These are phyloP conservation scores for Coelastrella sp. DNA, from an alignment of 139 green algal genomes.

Conservation along the genomic window DNA sequence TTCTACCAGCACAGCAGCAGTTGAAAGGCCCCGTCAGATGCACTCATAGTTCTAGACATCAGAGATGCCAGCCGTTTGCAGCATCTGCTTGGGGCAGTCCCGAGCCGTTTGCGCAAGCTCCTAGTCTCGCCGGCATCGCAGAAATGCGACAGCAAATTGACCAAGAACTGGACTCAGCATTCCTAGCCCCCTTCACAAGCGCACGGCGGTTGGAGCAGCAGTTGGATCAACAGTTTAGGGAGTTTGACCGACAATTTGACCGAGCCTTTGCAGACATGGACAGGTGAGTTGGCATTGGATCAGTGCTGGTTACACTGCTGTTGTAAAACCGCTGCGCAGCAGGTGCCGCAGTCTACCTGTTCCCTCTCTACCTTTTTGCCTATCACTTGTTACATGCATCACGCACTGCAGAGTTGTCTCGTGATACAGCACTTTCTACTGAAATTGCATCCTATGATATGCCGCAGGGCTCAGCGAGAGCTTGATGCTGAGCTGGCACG, in stretches of 20 bases:
- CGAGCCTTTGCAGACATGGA: constrained; percentile 47
- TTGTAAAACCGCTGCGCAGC: no score
- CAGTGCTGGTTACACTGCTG: no score
- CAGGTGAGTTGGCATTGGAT: neutral
- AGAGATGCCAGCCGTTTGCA: neutral
- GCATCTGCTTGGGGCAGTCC: constrained; percentile 26
- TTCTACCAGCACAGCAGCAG: neutral
- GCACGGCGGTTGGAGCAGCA: constrained; percentile 12
- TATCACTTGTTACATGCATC: no score
- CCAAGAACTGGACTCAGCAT: constrained; percentile 20
- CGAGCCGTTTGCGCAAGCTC: constrained; percentile 20
- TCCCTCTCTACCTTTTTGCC: no score
- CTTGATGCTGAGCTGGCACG: constrained; percentile 34
- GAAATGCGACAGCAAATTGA: constrained; percentile 43
- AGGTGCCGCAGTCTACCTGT: no score
- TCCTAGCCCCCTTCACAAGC: constrained; percentile 21
- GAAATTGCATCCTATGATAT: neutral
- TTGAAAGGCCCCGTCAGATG: neutral
- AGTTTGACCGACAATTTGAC: constrained; percentile 49
- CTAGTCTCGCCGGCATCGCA: constrained; percentile 21
- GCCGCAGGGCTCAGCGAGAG: constrained; percentile 25
- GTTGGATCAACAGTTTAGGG: constrained; percentile 35
- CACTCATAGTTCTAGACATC: no score
- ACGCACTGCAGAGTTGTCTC: neutral
- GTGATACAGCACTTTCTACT: constrained; percentile 7